Conservation (phyloP, 2,329 filamentous ascomycete genomes). For the Erysiphe neolycopersici region DNA sequence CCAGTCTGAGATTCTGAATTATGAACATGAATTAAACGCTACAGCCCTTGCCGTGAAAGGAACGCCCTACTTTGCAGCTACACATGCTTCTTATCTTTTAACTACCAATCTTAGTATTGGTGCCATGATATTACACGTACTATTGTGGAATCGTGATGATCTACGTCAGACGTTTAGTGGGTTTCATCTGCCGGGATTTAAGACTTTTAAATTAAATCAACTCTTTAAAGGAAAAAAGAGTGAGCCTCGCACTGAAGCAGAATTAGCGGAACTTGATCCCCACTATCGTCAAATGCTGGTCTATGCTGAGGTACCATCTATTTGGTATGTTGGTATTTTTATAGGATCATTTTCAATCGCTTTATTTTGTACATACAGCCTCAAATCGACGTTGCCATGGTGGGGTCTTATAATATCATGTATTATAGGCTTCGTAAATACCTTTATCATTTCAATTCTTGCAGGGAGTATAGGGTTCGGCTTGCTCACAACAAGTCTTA, state of each 20-base stretch:
- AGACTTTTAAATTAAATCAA: not conserved
- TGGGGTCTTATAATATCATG: slow-evolving; percentile 17
- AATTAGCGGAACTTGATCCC: slow-evolving; percentile 14
- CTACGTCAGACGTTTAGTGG: slow-evolving; percentile 14
- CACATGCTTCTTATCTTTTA: slow-evolving; percentile 17
- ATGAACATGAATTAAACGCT: slow-evolving; percentile 16
- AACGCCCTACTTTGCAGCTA: slow-evolving; percentile 17
- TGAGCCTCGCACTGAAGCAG: not conserved
- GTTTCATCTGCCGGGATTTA: slow-evolving; percentile 6
- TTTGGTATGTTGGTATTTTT: slow-evolving; percentile 15
- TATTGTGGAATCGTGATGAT: slow-evolving; percentile 16
- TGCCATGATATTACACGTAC: slow-evolving; percentile 20
- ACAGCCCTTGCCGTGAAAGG: slow-evolving; percentile 14
- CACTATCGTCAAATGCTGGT: slow-evolving; percentile 17
- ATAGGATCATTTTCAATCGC: slow-evolving; percentile 9
- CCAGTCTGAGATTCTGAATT: slow-evolving; percentile 17
- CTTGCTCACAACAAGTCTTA: too few relatives aligned
- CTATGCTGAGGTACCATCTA: slow-evolving; percentile 17
- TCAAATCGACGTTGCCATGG: slow-evolving; percentile 16
- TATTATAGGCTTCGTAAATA: too few relatives aligned
- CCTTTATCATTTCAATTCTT: too few relatives aligned
- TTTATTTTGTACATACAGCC: slow-evolving; percentile 15
- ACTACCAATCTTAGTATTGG: slow-evolving; percentile 21
- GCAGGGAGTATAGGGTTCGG: too few relatives aligned
- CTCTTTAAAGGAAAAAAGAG: not conserved